These are phyloP conservation scores for Fonsecaea nubica DNA, from an alignment of 2,329 filamentous ascomycete species.

Conservation along the genomic window DNA sequence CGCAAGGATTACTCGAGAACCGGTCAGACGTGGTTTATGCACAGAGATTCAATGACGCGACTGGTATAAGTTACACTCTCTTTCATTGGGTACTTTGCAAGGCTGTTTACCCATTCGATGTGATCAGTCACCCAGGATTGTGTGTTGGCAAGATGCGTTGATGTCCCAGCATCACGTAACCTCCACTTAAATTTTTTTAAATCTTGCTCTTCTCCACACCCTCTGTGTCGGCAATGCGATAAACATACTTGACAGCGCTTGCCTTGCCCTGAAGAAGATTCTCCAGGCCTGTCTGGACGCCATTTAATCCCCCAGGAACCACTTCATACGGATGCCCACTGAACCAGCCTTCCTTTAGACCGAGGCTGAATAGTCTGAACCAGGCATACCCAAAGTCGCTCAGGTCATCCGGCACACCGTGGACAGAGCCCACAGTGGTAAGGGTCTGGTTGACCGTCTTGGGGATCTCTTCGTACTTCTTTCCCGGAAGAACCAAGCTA, in stretches of 20 bases:
- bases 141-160: not conserved
- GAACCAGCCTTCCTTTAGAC: conserved; percentile 59
- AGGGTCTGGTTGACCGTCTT: conserved; percentile 29
- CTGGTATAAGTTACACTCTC: not conserved
- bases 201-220: conserved; percentile 30
- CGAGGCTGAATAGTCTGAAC: conserved; percentile 54
- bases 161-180: not conserved
- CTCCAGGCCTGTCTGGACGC: conserved; percentile 60
- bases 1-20: not conserved
- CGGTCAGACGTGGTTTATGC: not conserved
- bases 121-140: not conserved
- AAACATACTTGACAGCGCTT: conserved; percentile 70
- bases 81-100: not conserved
- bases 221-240: conserved; percentile 59
- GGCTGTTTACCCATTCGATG: not conserved
- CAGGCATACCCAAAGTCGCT: conserved; percentile 55
- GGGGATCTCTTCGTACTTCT: conserved; percentile 33
- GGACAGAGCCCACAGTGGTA: conserved; percentile 36
- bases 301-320: conserved; percentile 60
- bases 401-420: conserved; percentile 33
- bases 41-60: not conserved
- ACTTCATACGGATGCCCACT: conserved; percentile 59
- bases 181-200: not conserved
- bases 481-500: conserved; percentile 33
- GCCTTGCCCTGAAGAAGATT: conserved; percentile 66